Evolutionary conservation across 352 stramenopile genomes (phyloP), one percentile per base, ranked within the genome.

Genomic region (Thraustochytrium striatum): DNA sequence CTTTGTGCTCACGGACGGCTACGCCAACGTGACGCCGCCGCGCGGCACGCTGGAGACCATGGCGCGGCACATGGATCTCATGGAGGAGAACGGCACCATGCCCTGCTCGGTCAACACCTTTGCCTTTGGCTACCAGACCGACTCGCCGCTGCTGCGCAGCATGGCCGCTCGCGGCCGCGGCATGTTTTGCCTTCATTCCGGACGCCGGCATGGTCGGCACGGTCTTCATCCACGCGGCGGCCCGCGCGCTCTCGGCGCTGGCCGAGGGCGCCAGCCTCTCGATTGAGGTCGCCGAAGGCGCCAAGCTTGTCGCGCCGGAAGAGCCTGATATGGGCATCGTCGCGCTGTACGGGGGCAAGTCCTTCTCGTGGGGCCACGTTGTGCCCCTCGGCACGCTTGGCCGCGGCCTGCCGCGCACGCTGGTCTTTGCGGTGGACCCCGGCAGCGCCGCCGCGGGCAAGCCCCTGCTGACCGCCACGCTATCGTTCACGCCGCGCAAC

Each of bases 181-280:
- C 73, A 9, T 39, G 65, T 11, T 86, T 78, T 61, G 47, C 72
- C 21, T 86, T 86, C 69, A 85, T 86, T 16, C 83, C 83, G 30
- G 83, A 86, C 41, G 53, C 68, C 35, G 78, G 65, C 19, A 81
- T 86, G 79, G 83, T 86, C 13, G 83, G 83, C 30, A 86, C 83
- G 19, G 50, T 79, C 13, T 86, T 86, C 59, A 81, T 82, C n/a
- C 73, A 86, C 61, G 44, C 81, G 7, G 28, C 52, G 8, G 68
- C 79, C 47, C 55, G 36, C 36, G 55, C 81, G 30, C 41, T 82
- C 16, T 38, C 28, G 28, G 55, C 72, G 7, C 61, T 68, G 0
- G 57, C 47, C n/a, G 36, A 50, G 50, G 72, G 72, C 59, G 55
- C 78, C 25, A 53, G 13, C 3, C 50, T 81, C 25, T 32, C 9